Percentiles rank a stretch among this genome's conserved stretches.
Evolutionary conservation across 352 stramenopile genomes (phyloP).

Genomic region (Phytopythium delawarense): DNA sequence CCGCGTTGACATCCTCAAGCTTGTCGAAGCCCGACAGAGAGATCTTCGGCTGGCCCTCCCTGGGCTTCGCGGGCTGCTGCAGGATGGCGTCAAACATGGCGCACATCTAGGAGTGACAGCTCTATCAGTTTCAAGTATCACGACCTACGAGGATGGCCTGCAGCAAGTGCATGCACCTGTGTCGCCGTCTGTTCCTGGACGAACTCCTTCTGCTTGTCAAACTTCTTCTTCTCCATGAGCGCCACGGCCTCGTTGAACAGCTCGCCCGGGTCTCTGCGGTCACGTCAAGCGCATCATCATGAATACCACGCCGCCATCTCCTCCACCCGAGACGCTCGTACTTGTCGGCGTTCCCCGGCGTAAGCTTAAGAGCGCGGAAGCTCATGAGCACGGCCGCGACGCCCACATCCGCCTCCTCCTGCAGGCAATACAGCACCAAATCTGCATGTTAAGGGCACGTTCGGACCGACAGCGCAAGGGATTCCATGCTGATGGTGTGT

Average conservation of each 20-base stretch:
- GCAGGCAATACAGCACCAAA: slow-evolving; percentile 7
- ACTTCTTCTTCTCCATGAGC: slow-evolving; percentile 68
- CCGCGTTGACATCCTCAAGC: slow-evolving; percentile 22
- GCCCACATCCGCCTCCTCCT: slow-evolving; percentile 82
- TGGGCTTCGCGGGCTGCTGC: slow-evolving; percentile 35
- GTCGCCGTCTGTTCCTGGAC: slow-evolving; percentile 57
- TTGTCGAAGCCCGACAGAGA: slow-evolving; percentile 67
- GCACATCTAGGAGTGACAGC: slow-evolving; percentile 25
- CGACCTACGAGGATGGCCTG: background rate
- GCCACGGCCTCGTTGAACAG: slow-evolving; percentile 75
- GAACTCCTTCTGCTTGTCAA: slow-evolving; percentile 76
- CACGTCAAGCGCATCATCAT: background rate
- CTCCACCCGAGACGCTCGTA: slow-evolving; percentile 8
- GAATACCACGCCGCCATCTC: background rate
- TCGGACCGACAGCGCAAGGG: background rate
- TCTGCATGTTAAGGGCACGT: background rate
- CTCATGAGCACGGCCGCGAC: slow-evolving; percentile 76
- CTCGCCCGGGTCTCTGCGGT: slow-evolving; percentile 50
- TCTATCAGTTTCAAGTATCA: background rate
- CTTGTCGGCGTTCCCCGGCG: slow-evolving; percentile 42
- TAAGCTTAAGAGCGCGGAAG: slow-evolving; percentile 61
- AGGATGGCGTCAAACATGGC: slow-evolving; percentile 57
- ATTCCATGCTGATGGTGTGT: background rate
- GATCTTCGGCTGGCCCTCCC: slow-evolving; percentile 32
- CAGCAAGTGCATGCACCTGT: slow-evolving; percentile 27